Base-by-base conservation (phyloP, 139 green algal genomes). In the Chlamydomonas applanata region DNA sequence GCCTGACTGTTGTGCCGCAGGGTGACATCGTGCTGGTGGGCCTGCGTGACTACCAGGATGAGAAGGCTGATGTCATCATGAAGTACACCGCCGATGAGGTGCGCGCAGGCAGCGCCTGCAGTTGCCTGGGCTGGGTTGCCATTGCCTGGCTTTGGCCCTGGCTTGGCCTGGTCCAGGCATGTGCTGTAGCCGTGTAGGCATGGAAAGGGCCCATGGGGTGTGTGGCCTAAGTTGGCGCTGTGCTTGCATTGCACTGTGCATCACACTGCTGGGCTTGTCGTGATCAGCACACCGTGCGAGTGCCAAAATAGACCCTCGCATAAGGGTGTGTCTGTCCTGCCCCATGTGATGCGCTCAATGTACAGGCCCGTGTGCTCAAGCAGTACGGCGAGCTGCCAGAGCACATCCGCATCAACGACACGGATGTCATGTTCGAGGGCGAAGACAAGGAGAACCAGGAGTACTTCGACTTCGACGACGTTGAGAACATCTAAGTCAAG, bases 31-130 rank as follows among this genome's bases (percentile, higher is more conserved):
- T 99, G 52, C 80, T 99, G 36, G 83, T 99, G 27, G 96, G 96
- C 16, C 85, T 99, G 67, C 88, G 96, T n/a, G 96, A 99, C 36
- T 99, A 97, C 84, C 96, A 99, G 84, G 96, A 99, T 75, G 96
- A 98, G 59, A 99, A 99, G 84, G 96, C 93, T 1, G 96, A 99
- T 80, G 96, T 99, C 63, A 99, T 99, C 75, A 84, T 98, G 54
- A 99, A 99, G 94, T 94, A 75, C 71, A 83, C 82, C 0, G 82
- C 81, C 9, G 82, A 94, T 57, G 90, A 94, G 72, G 89, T 88
- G 40, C 78, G 89, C 40, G 7, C 40, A 19, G 7, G n/a, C n/a
- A n/a, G n/a, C n/a, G n/a, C n/a, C n/a, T n/a, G n/a, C n/a, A n/a
- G n/a, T n/a, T n/a, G n/a, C n/a, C n/a, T n/a, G n/a, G n/a, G n/a